phyloP scores from a whole-genome alignment of 768 basidiomycete genomes.

The Mycena sanguinolenta region DNA sequence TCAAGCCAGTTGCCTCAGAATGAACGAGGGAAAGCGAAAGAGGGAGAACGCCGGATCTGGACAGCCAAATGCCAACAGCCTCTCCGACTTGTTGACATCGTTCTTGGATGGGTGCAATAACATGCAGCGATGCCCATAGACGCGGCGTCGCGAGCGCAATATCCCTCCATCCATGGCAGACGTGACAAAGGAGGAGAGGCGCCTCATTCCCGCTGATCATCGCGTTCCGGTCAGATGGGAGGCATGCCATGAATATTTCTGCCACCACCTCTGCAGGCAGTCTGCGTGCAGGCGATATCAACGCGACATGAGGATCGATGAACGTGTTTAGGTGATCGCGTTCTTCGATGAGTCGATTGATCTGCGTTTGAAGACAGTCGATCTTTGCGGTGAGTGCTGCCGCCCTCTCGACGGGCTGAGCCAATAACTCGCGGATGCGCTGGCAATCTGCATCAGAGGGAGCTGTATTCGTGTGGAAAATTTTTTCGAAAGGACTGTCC shows the following conservation, averaged over 20 bases:
- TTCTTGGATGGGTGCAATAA: neutral
- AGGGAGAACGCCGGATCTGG: slow-evolving; percentile 11
- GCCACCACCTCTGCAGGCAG: neutral
- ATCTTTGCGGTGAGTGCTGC: neutral
- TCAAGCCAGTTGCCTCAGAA: neutral
- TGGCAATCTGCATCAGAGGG: slow-evolving; percentile 2
- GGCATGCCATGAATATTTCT: neutral
- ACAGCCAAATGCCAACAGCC: neutral
- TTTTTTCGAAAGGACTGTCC: neutral
- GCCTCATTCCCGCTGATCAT: neutral
- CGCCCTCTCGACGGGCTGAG: neutral
- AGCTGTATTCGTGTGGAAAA: neutral
- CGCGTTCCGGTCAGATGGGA: neutral
- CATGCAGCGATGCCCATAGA: slow-evolving; percentile 11
- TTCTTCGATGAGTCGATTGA: neutral
- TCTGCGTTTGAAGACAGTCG: neutral
- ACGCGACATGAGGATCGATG: slow-evolving; percentile 1
- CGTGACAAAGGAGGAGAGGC: neutral
- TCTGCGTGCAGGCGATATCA: slow-evolving; percentile 10
- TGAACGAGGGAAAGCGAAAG: slow-evolving; percentile 9
- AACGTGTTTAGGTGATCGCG: neutral
- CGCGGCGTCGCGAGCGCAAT: slow-evolving; percentile 9
- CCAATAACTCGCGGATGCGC: slow-evolving; percentile 6
- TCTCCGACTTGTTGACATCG: neutral
- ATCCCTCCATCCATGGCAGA: slow-evolving; percentile 5